Evolutionary conservation across 1,284 basidiomycete genomes (phyloP).

Genomic region (Trametes pubescens): DNA sequence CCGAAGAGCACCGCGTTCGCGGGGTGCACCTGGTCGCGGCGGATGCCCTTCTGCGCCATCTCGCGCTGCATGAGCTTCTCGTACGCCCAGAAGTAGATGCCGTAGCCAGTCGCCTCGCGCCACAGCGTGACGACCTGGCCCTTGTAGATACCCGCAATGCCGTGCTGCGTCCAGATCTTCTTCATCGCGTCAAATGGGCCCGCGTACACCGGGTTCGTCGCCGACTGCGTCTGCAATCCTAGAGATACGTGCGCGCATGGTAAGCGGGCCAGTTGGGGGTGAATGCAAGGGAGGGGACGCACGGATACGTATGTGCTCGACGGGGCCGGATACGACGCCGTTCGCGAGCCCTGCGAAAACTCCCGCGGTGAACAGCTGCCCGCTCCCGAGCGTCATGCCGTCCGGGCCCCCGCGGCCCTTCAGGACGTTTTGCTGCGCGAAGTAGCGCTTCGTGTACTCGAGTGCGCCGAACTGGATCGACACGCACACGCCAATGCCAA

Average conservation of each 20-base stretch:
- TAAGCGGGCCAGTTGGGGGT: conserved; percentile 2
- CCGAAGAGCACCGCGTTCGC: conserved; percentile 85
- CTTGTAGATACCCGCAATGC: conserved; percentile 90
- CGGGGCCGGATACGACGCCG: conserved; percentile 92
- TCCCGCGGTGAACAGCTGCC: conserved; percentile 83
- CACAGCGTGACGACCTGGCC: conserved; percentile 91
- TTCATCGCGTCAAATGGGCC: conserved; percentile 88
- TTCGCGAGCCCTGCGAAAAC: conserved; percentile 91
- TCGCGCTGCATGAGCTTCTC: conserved; percentile 92
- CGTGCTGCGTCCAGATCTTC: conserved; percentile 80
- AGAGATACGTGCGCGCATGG: conserved; percentile 12
- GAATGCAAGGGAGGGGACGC: conserved; percentile 4
- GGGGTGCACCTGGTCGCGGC: conserved; percentile 80
- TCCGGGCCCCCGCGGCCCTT: conserved; percentile 65
- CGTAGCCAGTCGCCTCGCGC: conserved; percentile 89
- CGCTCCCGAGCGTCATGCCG: conserved; percentile 62
- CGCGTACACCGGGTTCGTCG: conserved; percentile 74
- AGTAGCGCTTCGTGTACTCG: conserved; percentile 90
- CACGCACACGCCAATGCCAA: conserved; percentile 95
- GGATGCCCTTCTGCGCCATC: conserved; percentile 73
- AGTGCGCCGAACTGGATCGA: conserved; percentile 97
- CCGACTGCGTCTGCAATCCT: conserved; percentile 91
- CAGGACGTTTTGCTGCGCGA: conserved; percentile 66
- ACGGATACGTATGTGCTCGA: conserved; percentile 98
- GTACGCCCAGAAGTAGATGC: conserved; percentile 92